Conservation (phyloP, 108 stramenopile genomes). For the Skeletonema marinoi region DNA sequence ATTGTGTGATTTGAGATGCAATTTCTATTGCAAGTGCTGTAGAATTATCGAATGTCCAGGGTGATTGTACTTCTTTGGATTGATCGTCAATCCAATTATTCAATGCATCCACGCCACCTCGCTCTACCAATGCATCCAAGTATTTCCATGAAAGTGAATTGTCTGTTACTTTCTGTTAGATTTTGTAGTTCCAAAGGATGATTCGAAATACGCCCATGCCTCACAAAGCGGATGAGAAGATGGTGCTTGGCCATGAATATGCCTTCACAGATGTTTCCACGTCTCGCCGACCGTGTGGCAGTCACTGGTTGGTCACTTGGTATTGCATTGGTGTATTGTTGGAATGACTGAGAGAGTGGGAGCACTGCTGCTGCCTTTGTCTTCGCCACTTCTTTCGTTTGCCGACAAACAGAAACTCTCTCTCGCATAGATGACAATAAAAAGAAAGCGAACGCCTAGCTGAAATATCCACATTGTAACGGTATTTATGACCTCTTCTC, state of each 20-base stretch:
- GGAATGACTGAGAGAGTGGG: conserved; percentile 31
- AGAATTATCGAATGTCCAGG: conserved; percentile 39
- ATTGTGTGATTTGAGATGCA: conserved; percentile 28
- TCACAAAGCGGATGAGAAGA: conserved; percentile 78
- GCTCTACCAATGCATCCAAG: conserved; percentile 42
- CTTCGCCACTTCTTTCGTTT: neutral
- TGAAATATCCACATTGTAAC: neutral
- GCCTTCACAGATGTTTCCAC: conserved; percentile 72
- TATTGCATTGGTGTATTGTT: conserved; percentile 21
- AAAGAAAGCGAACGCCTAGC: neutral
- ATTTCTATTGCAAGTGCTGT: conserved; percentile 33
- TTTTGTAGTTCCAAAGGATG: conserved; percentile 14
- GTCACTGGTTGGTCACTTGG: conserved; percentile 28
- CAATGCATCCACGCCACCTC: conserved; percentile 15
- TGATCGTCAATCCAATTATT: conserved; percentile 22
- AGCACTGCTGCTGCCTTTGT: neutral
- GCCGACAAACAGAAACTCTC: neutral
- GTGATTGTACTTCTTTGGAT: neutral
- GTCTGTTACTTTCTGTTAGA: neutral
- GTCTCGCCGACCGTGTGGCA: conserved; percentile 57
- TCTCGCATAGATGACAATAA: neutral
- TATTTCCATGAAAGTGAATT: conserved; percentile 17
- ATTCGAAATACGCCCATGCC: conserved; percentile 58
- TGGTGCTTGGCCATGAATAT: conserved; percentile 65
- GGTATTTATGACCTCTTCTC: neutral